These are phyloP conservation scores for Phytophthora rubi DNA, from an alignment of 352 stramenopile genomes.

Conservation along the genomic window DNA sequence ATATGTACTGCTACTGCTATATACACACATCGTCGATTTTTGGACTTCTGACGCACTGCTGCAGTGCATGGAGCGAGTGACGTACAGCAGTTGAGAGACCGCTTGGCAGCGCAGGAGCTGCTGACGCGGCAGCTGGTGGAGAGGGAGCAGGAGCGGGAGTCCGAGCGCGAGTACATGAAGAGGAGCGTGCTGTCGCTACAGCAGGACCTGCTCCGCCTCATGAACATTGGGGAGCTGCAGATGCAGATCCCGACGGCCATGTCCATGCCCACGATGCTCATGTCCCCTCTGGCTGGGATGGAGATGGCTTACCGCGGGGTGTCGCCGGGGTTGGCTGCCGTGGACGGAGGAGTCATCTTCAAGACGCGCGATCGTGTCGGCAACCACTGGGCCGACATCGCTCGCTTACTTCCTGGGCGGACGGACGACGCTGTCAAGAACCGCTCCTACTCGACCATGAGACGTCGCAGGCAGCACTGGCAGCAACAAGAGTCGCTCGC, in stretches of 20 bases:
- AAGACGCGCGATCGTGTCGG: slow-evolving; percentile 82
- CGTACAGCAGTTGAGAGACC: slow-evolving; percentile 26
- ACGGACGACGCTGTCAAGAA: slow-evolving; percentile 99
- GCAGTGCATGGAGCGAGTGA: slow-evolving; percentile 4
- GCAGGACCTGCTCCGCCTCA: slow-evolving; percentile 74
- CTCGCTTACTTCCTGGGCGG: slow-evolving; percentile 93
- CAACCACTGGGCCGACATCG: slow-evolving; percentile 98
- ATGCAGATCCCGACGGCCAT: slow-evolving; percentile 65
- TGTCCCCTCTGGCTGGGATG: slow-evolving; percentile 22
- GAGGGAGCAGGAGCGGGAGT: slow-evolving; percentile 38
- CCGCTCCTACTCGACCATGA: slow-evolving; percentile 89
- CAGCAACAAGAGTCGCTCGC: slow-evolving; percentile 23
- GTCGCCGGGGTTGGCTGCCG: slow-evolving; percentile 31
- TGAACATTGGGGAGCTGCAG: slow-evolving; percentile 81
- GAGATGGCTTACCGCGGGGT: slow-evolving; percentile 23
- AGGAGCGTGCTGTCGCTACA: slow-evolving; percentile 73
- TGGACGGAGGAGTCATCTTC: slow-evolving; percentile 92
- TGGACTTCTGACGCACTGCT: background rate
- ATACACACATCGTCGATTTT: background rate
- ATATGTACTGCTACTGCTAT: slow-evolving; percentile 7
- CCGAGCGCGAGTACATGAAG: slow-evolving; percentile 60
- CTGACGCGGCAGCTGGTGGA: slow-evolving; percentile 39
- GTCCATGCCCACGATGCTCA: slow-evolving; percentile 31
- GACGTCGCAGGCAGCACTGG: slow-evolving; percentile 46
- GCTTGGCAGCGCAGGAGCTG: slow-evolving; percentile 40